A percentile compares a stretch with the other conserved stretches of the same genome.
Evolutionary conservation across 129 eudicot genomes (phyloP).

Genomic region (Heracleum sosnowskyi): DNA sequence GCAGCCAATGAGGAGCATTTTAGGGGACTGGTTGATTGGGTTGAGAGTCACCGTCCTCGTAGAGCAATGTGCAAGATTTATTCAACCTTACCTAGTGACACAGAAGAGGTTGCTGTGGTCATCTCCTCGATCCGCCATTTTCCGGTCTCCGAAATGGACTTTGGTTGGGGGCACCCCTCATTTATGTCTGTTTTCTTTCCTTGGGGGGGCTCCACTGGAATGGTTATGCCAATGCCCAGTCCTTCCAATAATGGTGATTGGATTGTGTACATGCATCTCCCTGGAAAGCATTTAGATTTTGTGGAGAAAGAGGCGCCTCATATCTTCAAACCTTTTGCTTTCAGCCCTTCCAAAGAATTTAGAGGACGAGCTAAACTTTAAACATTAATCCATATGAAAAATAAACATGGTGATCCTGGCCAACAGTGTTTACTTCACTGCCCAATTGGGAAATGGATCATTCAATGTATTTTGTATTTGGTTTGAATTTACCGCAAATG

Average conservation of each 20-base stretch:
- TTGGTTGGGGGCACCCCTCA: slow-evolving; percentile 65
- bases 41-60: slow-evolving; percentile 17
- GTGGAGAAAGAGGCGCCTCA: slow-evolving; percentile 50
- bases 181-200: slow-evolving; percentile 76
- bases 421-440: no score
- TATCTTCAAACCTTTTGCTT: slow-evolving; percentile 34
- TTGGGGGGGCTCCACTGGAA: slow-evolving; percentile 63
- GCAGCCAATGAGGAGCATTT: slow-evolving; percentile 24
- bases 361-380: neutral
- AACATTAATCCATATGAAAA: no score
- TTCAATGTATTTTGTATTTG: no score
- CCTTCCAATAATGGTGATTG: slow-evolving; percentile 53
- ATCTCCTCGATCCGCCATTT: slow-evolving; percentile 67
- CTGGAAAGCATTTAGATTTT: slow-evolving; percentile 42
- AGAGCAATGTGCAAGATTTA: slow-evolving; percentile 8
- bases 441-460: no score
- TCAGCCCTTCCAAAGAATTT: neutral
- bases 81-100: neutral
- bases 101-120: slow-evolving; percentile 30
- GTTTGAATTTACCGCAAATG: no score
- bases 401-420: neutral
- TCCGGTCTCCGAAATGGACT: slow-evolving; percentile 40
- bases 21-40: slow-evolving; percentile 30
- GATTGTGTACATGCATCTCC: slow-evolving; percentile 65
- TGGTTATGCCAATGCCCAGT: slow-evolving; percentile 72